phyloP scores from a whole-genome alignment of 2,329 filamentous ascomycete species.

The Verticillium isaacii region DNA sequence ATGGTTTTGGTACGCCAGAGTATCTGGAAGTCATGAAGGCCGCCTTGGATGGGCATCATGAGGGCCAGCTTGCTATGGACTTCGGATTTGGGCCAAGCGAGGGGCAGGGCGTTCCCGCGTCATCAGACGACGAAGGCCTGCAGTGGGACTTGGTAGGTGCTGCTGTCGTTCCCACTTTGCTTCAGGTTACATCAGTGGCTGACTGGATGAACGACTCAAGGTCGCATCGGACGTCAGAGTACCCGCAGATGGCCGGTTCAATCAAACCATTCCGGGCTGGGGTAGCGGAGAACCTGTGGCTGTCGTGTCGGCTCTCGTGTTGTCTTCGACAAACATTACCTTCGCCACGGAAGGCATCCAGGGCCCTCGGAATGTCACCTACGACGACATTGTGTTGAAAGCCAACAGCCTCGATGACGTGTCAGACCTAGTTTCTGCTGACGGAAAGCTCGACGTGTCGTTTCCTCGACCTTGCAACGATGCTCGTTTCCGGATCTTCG shows the following conservation, averaged over 20 bases:
- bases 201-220: too few species aligned
- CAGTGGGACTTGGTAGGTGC: slow-evolving; percentile 22
- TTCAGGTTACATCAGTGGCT: too few species aligned
- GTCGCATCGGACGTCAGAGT: too few species aligned
- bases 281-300: background rate
- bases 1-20: slow-evolving; percentile 33
- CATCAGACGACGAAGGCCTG: slow-evolving; percentile 24
- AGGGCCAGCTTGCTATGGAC: slow-evolving; percentile 34
- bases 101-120: slow-evolving; percentile 39
- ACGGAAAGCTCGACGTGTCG: too few species aligned
- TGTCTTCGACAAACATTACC: background rate
- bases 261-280: slow-evolving; percentile 30
- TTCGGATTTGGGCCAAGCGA: slow-evolving; percentile 41
- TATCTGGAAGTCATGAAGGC: slow-evolving; percentile 13
- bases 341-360: background rate
- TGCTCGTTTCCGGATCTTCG: background rate
- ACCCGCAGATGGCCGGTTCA: slow-evolving; percentile 11
- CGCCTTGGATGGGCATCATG: slow-evolving; percentile 7
- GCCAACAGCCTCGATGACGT: background rate
- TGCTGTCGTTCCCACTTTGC: background rate
- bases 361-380: background rate
- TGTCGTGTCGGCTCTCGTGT: background rate
- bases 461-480: background rate
- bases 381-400: background rate
- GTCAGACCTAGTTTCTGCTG: background rate